Conservation (phyloP, 2,329 filamentous ascomycete species). For the Claviceps fusiformis region DNA sequence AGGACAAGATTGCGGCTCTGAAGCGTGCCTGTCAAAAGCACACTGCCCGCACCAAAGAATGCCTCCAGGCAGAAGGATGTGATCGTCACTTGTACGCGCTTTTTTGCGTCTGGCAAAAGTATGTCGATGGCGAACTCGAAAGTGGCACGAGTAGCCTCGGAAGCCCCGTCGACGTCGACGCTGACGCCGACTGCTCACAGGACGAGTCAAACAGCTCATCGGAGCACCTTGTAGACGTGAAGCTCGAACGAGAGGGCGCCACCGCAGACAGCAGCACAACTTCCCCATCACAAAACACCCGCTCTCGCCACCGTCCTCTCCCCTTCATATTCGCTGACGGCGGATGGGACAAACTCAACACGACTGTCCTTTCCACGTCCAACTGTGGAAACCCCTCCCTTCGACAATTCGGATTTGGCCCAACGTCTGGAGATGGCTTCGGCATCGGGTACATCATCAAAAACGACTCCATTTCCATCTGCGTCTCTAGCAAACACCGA, state of each 20-base stretch:
- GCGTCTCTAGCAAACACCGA: slow-evolving; percentile 82
- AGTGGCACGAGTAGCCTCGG: slow-evolving; percentile 45
- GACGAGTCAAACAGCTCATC: slow-evolving; percentile 26
- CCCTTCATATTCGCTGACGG: slow-evolving; percentile 75
- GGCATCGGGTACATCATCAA: slow-evolving; percentile 99
- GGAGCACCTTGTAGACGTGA: slow-evolving; percentile 20
- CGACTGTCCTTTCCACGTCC: slow-evolving; percentile 87
- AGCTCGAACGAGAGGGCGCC: slow-evolving; percentile 31
- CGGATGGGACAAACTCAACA: slow-evolving; percentile 93
- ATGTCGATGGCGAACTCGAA: slow-evolving; percentile 52
- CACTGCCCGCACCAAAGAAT: slow-evolving; percentile 64
- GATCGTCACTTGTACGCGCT: slow-evolving; percentile 90
- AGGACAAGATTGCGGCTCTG: slow-evolving; percentile 75
- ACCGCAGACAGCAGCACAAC: slow-evolving; percentile 36
- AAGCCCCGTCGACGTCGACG: slow-evolving; percentile 29
- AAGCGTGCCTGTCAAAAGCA: slow-evolving; percentile 75
- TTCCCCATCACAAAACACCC: slow-evolving; percentile 30
- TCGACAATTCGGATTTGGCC: slow-evolving; percentile 92
- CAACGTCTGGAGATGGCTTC: slow-evolving; percentile 85
- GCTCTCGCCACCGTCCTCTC: slow-evolving; percentile 25
- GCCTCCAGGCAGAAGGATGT: slow-evolving; percentile 79
- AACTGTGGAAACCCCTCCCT: slow-evolving; percentile 96
- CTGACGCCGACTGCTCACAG: slow-evolving; percentile 26
- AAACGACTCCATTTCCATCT: slow-evolving; percentile 62
- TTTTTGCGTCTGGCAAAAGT: slow-evolving; percentile 88